Conservation (phyloP, 352 stramenopile genomes). For the Phytophthora idaei region DNA sequence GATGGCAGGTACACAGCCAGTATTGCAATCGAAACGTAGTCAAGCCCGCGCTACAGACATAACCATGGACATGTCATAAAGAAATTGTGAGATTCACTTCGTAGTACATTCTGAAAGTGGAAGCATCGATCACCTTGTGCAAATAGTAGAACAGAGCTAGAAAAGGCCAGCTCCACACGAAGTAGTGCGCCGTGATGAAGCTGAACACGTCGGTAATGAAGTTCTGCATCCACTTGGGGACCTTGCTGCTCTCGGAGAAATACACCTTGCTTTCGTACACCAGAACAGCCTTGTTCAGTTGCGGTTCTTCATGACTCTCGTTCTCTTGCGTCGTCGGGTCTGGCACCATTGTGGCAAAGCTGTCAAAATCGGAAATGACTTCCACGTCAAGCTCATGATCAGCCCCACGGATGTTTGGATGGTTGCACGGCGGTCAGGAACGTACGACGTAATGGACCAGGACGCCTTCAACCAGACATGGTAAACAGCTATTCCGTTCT, state of each 20-base stretch:
- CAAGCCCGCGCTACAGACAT: constrained; percentile 30
- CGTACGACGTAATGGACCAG: constrained; percentile 11
- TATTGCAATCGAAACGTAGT: constrained; percentile 39
- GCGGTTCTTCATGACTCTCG: background rate
- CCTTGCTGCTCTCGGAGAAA: constrained; percentile 27
- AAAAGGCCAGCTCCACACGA: constrained; percentile 39
- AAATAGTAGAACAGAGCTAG: constrained; percentile 41
- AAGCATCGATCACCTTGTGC: constrained; percentile 30
- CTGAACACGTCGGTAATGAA: constrained; percentile 35
- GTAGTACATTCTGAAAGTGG: background rate
- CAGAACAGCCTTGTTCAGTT: constrained; percentile 10
- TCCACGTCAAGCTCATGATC: background rate
- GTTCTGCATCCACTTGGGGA: constrained; percentile 35
- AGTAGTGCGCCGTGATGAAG: constrained; percentile 53
- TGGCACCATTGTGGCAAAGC: background rate
- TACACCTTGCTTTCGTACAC: constrained; percentile 36
- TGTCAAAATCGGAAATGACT: constrained; percentile 16
- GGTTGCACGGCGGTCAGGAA: background rate
- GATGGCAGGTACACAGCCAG: constrained; percentile 47
- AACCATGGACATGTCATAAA: background rate
- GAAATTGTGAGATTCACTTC: background rate
- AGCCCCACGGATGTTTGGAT: background rate
- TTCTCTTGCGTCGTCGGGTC: constrained; percentile 1
- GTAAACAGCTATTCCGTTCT: background rate
- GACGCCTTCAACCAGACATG: background rate